These are phyloP conservation scores for Vitis hybrid DNA, from an alignment of 177 flowering plant species.

Conservation along the genomic window DNA sequence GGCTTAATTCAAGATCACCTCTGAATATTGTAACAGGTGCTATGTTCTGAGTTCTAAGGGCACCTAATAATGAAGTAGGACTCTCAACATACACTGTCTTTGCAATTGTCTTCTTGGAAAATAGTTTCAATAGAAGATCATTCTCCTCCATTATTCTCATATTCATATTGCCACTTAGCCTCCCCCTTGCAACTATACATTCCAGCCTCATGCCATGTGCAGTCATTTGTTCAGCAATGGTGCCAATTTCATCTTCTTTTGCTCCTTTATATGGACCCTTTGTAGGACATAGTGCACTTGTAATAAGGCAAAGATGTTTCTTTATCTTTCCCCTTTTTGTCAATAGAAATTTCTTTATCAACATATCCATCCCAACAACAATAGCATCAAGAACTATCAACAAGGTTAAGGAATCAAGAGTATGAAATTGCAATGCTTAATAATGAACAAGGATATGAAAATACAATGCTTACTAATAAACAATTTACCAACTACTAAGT, in stretches of 20 bases:
- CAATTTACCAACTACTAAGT: too few species aligned
- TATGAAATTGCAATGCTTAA: neutral
- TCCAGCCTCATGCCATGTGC: slow-evolving; percentile 81
- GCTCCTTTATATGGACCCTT: slow-evolving; percentile 86
- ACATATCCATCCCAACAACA: slow-evolving; percentile 93
- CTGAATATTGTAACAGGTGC: slow-evolving; percentile 84
- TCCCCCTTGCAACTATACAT: slow-evolving; percentile 60
- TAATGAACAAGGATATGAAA: too few species aligned
- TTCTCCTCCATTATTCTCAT: slow-evolving; percentile 59
- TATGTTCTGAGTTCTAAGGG: slow-evolving; percentile 74
- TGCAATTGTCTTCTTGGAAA: slow-evolving; percentile 54
- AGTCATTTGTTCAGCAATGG: slow-evolving; percentile 70
- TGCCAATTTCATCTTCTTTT: slow-evolving; percentile 81
- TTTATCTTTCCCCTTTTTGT: slow-evolving; percentile 70
- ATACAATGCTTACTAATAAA: too few species aligned
- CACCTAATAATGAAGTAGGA: slow-evolving; percentile 72
- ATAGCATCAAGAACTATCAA: slow-evolving; percentile 85
- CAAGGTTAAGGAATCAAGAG: slow-evolving; percentile 52
- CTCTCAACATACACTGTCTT: slow-evolving; percentile 67
- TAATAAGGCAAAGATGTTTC: slow-evolving; percentile 84
- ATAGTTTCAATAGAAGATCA: slow-evolving; percentile 54
- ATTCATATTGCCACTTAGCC: slow-evolving; percentile 33
- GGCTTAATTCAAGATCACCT: slow-evolving; percentile 80
- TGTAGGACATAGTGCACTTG: slow-evolving; percentile 58
- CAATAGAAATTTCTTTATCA: slow-evolving; percentile 79